Conservation (phyloP, 164 flowering plant species). For the Amborella trichopoda region DNA sequence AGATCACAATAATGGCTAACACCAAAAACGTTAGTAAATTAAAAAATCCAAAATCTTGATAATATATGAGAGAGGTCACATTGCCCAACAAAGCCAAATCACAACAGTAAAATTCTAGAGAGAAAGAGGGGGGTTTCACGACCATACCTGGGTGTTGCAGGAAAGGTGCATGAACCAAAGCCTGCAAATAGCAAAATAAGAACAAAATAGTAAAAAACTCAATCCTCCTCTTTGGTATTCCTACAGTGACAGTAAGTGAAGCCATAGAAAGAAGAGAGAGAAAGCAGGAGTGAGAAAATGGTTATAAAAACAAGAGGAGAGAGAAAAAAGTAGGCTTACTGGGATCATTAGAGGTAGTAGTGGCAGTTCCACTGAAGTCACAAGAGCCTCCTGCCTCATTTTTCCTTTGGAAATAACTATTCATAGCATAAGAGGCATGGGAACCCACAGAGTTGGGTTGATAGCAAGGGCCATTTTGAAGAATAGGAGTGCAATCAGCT, state of each 20-base stretch:
- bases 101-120: no score
- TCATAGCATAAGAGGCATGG: constrained; percentile 74
- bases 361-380: constrained; percentile 48
- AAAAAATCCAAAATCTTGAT: no score
- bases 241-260: background rate
- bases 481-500: constrained; percentile 59
- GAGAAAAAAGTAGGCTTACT: constrained; percentile 16
- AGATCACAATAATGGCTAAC: no score
- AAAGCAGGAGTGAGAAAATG: background rate
- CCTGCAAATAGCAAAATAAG: background rate
- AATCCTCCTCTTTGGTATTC: no score
- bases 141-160: constrained; percentile 1
- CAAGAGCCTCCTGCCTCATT: constrained; percentile 39
- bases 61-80: no score
- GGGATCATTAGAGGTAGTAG: constrained; percentile 20
- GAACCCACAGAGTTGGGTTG: constrained; percentile 57
- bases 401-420: constrained; percentile 66
- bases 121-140: no score
- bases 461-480: constrained; percentile 49
- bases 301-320: background rate
- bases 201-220: background rate
- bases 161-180: background rate
- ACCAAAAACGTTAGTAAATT: no score
- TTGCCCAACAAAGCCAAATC: no score
- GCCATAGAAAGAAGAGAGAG: background rate